Evolutionary conservation across 1,284 basidiomycete genomes (phyloP), one percentile per base, ranked within the genome.

Genomic region (Irpex sp.): DNA sequence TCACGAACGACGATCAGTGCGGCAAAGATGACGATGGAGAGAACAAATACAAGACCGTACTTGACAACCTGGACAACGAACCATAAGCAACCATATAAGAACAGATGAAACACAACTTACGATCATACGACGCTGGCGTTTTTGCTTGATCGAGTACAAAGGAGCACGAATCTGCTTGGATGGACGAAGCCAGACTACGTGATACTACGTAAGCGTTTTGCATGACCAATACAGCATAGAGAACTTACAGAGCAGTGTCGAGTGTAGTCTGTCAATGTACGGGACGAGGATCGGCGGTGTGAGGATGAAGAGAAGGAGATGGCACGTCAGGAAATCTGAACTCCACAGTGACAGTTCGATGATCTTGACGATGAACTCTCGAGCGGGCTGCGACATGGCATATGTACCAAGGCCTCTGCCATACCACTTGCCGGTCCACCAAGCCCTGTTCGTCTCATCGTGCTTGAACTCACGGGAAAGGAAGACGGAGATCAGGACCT

Each of bases 351-450:
- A 89, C 71, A 93, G 78, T 75, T 93, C 92, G 65, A 93, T 90
- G 67, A 90, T 88, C 83, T 94, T 94, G 76, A 94, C 92, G 66
- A 94, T 76, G 70, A 88, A 96, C 83, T 96, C 93, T 76, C 95
- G 92, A 9, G 87, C 88, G 13, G 92, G 91, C 74, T 93, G 95
- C 17, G 93, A 94, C 84, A 95, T 90, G 51, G 89, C 93, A 75
- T 94, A 90, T 3, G 86, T 72, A 49, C 95, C 95, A 37, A 97
- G 83, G 3, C 94, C 94, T 58, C 95, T 90, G 61, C 94, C 94
- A 75, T 95, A 96, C 95, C 95, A 97, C 68, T 93, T 87, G 72
- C 95, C 95, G 49, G 94, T 96, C 95, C 95, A 98, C 95, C 95
- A 98, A 7, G 95, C 95, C 37, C 94, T 84, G 78, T 97, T 98